Base-by-base conservation (phyloP, 2,329 filamentous ascomycete species). In the Cladobotryum protrusum region DNA sequence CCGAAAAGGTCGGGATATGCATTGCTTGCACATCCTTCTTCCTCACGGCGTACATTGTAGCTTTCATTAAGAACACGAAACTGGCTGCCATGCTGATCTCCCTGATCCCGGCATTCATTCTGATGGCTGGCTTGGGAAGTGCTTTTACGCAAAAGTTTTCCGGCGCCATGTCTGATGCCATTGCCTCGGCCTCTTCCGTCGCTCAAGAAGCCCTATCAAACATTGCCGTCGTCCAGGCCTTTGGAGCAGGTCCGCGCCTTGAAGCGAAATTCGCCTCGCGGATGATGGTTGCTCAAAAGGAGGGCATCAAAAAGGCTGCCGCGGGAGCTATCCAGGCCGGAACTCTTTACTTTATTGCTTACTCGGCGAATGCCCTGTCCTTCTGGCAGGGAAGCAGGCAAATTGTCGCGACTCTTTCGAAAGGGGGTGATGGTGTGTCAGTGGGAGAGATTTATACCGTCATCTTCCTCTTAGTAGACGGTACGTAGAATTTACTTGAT, bases 1-100 rank as follows among this genome's bases (percentile, higher is more conserved):
- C 80, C 1, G 85, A 87, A 64, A 88, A 88, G 62, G 83, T 86
- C 14, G 83, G 83, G 46, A 78, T 86, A 33, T 76, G 78, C 55
- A 71, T 87, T 4, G 74, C 77, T 19, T 82, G 76, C 45, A 63
- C 79, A 9, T 80, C 81, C 2, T 87, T 86, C 63, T 87, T 87
- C 59, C 61, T 86, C 47, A 81, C 84, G 0, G 79, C 83, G 3
- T 87, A 85, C 54, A 71, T 83, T 4, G 78, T 87, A 14, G 82
- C 82, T 2, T 87, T 87, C 55, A 77, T 82, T 61, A 81, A 83
- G 57, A 74, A 85, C 56, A 71, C 77, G 14, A 72, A 72, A 44
- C 71, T 88, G 8, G 82, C 85, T 1, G 82, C 73, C 4, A 85
- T 86, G 65, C 71, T 87, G 32, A 62, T 85, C 9, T 83, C 79